Evolutionary conservation across 257 asterid genomes (phyloP), one percentile per base, ranked within the genome.

Genomic region (Solanum verrucosum): DNA sequence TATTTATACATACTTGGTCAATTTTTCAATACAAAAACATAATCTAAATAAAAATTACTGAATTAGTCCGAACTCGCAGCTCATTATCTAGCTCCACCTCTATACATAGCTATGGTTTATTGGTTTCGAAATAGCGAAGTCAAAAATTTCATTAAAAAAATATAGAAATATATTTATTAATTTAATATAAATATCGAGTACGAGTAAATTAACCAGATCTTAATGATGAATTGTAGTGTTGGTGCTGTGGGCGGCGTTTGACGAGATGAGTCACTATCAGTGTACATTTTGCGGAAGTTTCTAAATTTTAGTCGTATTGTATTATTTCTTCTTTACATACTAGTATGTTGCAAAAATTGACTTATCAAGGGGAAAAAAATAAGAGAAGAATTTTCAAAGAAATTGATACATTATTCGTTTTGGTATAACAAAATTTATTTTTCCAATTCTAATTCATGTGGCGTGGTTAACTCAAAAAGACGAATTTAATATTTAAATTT

Each of bases 1-100:
- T 20, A 0, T 7, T 20, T 20, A 59, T 59, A 20, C 5, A 20
- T 56, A 52, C 2, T 16, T 15, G 23, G 0, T 52, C 9, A 20
- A 59, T 59, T 59, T 59, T 20, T 0, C 0, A 59, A 3, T 20
- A 59, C 25, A 59, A 59, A 56, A 18, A 59, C 0, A 20, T 0
- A 20, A 59, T 21, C 2, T 59, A 59, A 20, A 59, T 7, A 59
- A 20, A 59, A 59, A 0, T 20, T 59, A 59, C 0, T 7, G 0
- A 21, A 7, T 59, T 7, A 0, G 1, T 59, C 1, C 5, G 12
- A 59, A 59, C 0, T 21, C 0, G 0, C 27, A 3, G 0, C 1
- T 59, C 5, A 3, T 20, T 56, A 56, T 2, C 1, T 52, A 52
- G n/a, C 63, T 52, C 23, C 63, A 52, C n/a, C 63, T 52, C 4